Conservation (phyloP, 2,329 filamentous ascomycete genomes). For the Epichloe elymi region DNA sequence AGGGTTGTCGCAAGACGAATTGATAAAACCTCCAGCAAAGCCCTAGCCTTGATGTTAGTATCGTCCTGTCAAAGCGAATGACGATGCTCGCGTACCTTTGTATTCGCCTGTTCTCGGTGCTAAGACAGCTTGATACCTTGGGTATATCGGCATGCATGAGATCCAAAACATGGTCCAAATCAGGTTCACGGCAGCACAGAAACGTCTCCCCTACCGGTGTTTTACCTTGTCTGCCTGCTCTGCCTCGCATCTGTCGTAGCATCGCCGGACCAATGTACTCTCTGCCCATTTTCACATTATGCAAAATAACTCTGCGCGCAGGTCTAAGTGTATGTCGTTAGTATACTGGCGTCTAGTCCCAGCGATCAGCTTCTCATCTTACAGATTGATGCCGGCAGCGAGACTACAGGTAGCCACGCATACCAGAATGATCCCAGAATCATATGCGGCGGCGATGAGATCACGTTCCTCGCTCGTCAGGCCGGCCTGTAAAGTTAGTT, state of each 20-base stretch:
- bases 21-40: constrained; percentile 57
- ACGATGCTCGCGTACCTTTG: constrained; percentile 35
- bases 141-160: constrained; percentile 63
- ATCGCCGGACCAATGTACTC: constrained; percentile 67
- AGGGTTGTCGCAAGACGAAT: constrained; percentile 53
- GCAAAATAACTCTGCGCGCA: constrained; percentile 61
- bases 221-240: constrained; percentile 67
- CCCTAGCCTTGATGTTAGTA: constrained; percentile 28
- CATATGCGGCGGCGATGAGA: constrained; percentile 57
- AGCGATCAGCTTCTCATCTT: constrained; percentile 6
- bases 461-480: constrained; percentile 66
- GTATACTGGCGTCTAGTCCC: not conserved
- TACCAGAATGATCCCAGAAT: constrained; percentile 52
- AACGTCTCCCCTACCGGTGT: constrained; percentile 68
- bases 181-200: constrained; percentile 55
- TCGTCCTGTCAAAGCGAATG: not conserved
- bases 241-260: constrained; percentile 69
- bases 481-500: constrained; percentile 35
- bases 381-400: constrained; percentile 70
- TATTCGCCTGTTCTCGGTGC: constrained; percentile 52
- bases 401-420: constrained; percentile 68
- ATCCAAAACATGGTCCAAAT: constrained; percentile 56
- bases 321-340: constrained; percentile 22
- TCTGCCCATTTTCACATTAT: constrained; percentile 62
- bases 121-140: constrained; percentile 53